A percentile compares a stretch with the other conserved stretches of the same genome.
phyloP scores from a whole-genome alignment of 2,329 filamentous ascomycete genomes.

The Cephalotrichum gorgonifer region DNA sequence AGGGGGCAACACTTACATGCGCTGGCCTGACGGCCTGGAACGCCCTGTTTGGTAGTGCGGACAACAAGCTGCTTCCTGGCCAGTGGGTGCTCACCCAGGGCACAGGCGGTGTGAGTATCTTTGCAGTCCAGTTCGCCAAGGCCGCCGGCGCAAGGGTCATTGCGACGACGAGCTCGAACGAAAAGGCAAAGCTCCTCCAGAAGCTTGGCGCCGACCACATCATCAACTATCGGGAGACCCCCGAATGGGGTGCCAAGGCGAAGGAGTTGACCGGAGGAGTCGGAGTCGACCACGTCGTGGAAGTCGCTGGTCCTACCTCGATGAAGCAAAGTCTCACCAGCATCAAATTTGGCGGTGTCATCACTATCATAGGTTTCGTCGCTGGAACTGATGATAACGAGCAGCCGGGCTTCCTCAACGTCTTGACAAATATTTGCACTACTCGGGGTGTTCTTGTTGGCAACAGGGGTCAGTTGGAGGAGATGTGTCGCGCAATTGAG shows the following conservation, averaged over 20 bases:
- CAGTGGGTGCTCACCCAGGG: conserved; percentile 40
- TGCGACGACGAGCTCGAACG: conserved; percentile 40
- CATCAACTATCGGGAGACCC: conserved; percentile 43
- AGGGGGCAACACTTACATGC: conserved; percentile 42
- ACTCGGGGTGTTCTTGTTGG: too few species aligned
- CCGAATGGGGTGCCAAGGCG: conserved; percentile 43
- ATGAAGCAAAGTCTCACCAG: conserved; percentile 27
- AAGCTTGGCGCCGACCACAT: conserved; percentile 43
- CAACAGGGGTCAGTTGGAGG: too few species aligned
- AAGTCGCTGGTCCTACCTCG: conserved; percentile 44
- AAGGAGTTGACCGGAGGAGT: conserved; percentile 33
- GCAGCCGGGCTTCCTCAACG: too few species aligned
- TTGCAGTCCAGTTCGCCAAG: conserved; percentile 29
- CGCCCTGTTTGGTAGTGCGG: conserved; percentile 6
- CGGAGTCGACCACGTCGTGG: conserved; percentile 43
- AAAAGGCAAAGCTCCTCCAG: conserved; percentile 38
- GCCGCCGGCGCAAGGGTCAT: conserved; percentile 46
- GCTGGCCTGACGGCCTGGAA: conserved; percentile 24
- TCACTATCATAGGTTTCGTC: conserved; percentile 17
- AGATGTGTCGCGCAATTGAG: too few species aligned
- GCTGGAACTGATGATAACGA: too few species aligned
- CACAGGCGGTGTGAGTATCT: conserved; percentile 40
- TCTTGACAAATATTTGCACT: too few species aligned
- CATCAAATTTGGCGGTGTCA: conserved; percentile 25
- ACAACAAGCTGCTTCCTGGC: conserved; percentile 21